Evolutionary conservation across 2,329 filamentous ascomycete genomes (phyloP).

Genomic region (Cladosporium sp.): DNA sequence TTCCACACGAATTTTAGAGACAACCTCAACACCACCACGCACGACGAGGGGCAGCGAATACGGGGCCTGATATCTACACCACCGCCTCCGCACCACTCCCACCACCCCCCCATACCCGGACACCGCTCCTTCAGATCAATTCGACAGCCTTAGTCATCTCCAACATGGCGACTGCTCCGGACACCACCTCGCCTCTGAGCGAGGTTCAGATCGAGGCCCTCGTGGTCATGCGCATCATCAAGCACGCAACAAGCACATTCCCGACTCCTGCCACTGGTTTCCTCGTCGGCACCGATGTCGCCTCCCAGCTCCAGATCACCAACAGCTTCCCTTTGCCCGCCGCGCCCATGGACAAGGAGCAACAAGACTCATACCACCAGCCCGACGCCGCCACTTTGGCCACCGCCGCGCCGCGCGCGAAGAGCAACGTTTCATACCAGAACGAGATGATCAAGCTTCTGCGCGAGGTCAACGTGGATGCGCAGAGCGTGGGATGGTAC

Average conservation of each 20-base stretch:
- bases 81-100: not conserved
- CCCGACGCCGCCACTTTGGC: slow-evolving; percentile 71
- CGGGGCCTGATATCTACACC: slow-evolving; percentile 8
- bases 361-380: slow-evolving; percentile 71
- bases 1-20: slow-evolving; percentile 8
- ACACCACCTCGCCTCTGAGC: slow-evolving; percentile 59
- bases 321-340: slow-evolving; percentile 94
- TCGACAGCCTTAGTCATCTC: slow-evolving; percentile 2
- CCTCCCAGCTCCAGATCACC: slow-evolving; percentile 80
- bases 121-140: slow-evolving; percentile 1
- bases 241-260: slow-evolving; percentile 85
- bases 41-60: slow-evolving; percentile 5
- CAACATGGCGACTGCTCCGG: slow-evolving; percentile 28
- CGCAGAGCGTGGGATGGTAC: slow-evolving; percentile 98
- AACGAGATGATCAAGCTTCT: slow-evolving; percentile 96
- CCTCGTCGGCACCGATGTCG: slow-evolving; percentile 89
- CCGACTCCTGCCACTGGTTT: slow-evolving; percentile 87
- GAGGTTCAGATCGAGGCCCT: slow-evolving; percentile 92
- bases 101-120: not conserved
- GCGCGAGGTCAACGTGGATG: slow-evolving; percentile 96
- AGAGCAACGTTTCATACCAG: slow-evolving; percentile 85
- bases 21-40: not conserved
- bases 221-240: slow-evolving; percentile 98
- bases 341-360: slow-evolving; percentile 64
- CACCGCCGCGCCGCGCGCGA: slow-evolving; percentile 85